Conservation (phyloP, 768 basidiomycete species). For the Fomitopsis serialis region DNA sequence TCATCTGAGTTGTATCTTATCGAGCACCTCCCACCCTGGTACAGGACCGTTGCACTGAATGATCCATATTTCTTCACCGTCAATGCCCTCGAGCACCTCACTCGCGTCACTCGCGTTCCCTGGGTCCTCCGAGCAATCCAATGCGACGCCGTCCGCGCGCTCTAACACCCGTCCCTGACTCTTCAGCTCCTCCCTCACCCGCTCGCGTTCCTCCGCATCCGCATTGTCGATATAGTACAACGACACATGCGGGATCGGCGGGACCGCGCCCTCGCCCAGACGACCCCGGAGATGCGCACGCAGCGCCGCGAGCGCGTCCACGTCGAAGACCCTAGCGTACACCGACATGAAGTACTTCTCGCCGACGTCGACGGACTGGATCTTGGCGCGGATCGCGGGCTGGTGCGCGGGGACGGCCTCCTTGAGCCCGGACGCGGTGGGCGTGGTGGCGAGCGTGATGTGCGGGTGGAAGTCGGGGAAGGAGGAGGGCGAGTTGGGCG, state of each 20-base stretch:
- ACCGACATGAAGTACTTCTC: slow-evolving; percentile 70
- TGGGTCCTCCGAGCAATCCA: slow-evolving; percentile 8
- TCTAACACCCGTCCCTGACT: slow-evolving; percentile 29
- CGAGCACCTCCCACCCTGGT: slow-evolving; percentile 17
- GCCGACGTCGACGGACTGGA: slow-evolving; percentile 51
- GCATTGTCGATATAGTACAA: slow-evolving; percentile 66
- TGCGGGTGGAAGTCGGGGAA: slow-evolving; percentile 66
- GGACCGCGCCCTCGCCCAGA: slow-evolving; percentile 40
- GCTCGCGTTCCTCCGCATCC: slow-evolving; percentile 54
- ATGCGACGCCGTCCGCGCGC: slow-evolving; percentile 14
- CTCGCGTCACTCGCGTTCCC: slow-evolving; percentile 5
- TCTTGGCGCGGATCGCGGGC: slow-evolving; percentile 35
- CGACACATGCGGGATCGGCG: slow-evolving; percentile 67
- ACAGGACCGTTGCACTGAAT: slow-evolving; percentile 25
- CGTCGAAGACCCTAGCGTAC: slow-evolving; percentile 45
- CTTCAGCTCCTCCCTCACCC: slow-evolving; percentile 39
- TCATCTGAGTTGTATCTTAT: slow-evolving; percentile 13
- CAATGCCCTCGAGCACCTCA: slow-evolving; percentile 16
- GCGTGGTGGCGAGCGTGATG: slow-evolving; percentile 54
- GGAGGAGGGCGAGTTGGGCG: slow-evolving; percentile 32
- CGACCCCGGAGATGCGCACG: slow-evolving; percentile 41
- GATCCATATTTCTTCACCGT: slow-evolving; percentile 24
- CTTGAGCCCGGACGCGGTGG: slow-evolving; percentile 33
- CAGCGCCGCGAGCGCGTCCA: slow-evolving; percentile 37
- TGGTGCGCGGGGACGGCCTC: slow-evolving; percentile 33